Evolutionary conservation across 2,329 filamentous ascomycete species (phyloP).

Genomic region (Geoglossum cookeanum): DNA sequence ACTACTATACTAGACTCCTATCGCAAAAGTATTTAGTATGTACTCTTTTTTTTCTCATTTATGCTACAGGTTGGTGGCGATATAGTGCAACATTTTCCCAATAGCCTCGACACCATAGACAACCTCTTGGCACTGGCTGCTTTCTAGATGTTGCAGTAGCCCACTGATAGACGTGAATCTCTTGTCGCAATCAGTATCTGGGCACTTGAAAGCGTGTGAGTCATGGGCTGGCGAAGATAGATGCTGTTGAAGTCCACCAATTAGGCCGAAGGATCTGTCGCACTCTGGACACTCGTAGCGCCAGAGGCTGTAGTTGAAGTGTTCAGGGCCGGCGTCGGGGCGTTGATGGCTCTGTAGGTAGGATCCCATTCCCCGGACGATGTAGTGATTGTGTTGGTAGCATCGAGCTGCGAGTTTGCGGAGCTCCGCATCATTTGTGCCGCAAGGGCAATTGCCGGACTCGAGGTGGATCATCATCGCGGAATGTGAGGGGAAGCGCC

Average conservation of each 20-base stretch:
- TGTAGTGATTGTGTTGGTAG: neutral
- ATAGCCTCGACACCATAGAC: no score
- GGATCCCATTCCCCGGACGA: neutral
- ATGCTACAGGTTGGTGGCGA: no score
- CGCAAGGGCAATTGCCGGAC: neutral
- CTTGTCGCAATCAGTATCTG: neutral
- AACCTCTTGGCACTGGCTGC: neutral
- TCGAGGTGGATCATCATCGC: constrained; percentile 2
- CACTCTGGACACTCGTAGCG: no score
- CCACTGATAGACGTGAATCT: neutral
- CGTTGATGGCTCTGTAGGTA: neutral
- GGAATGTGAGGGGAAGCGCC: neutral
- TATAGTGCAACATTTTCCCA: no score
- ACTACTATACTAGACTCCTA: no score
- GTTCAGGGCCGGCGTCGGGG: no score
- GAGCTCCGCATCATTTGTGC: neutral
- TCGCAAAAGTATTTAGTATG: no score
- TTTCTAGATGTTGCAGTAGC: neutral
- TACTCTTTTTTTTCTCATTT: no score
- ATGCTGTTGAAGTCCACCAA: neutral
- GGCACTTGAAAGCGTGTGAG: neutral
- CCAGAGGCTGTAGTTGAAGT: no score
- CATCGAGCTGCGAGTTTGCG: neutral
- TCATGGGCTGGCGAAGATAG: neutral
- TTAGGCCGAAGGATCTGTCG: neutral